Base-by-base conservation (phyloP, 768 basidiomycete genomes). In the Baorangia bicolor region DNA sequence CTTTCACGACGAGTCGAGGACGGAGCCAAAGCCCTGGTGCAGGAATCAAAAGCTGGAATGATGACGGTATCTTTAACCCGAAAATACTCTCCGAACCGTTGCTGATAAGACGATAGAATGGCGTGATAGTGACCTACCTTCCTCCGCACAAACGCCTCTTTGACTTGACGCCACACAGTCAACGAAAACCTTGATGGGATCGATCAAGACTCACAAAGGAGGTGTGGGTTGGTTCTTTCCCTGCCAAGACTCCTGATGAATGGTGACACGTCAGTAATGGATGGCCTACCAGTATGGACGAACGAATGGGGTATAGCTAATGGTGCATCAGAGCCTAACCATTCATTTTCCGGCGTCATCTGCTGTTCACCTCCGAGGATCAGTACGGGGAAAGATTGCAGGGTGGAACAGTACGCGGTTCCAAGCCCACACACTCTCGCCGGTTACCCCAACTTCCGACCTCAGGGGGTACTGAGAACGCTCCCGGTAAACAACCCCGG, bases 101-200 rank as follows among this genome's bases (percentile, higher is more conserved):
- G 23, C 25, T 25, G 46, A 46, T 28, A 38, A 48, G 34, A 49
- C 7, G 28, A 14, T 10, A n/a, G 2, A 12, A 37, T 34, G 41
- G 52, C 48, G 52, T 38, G 47, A 42, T 31, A 3, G 4, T 5
- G 30, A 33, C 27, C 11, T 28, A 23, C 28, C 47, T 43, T 49
- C 34, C n/a, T 33, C 42, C 58, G 35, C 59, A 27, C 18, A 51
- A 55, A 56, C 39, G 40, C 59, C 59, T 61, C 16, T 39, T 47
- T 37, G 34, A 37, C 45, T 27, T 18, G 30, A 38, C 23, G 11
- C 25, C 14, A 11, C 13, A 38, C 21, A 25, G n/a, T 42, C 47
- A 46, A 28, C 23, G 1, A 9, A 51, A 53, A 53, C 46, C n/a
- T 49, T 33, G 51, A 39, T 49, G 30, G 39, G 30, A 40, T 30